These are phyloP conservation scores for Cyclotella cryptica DNA, from an alignment of 108 stramenopile genomes.

Conservation along the genomic window DNA sequence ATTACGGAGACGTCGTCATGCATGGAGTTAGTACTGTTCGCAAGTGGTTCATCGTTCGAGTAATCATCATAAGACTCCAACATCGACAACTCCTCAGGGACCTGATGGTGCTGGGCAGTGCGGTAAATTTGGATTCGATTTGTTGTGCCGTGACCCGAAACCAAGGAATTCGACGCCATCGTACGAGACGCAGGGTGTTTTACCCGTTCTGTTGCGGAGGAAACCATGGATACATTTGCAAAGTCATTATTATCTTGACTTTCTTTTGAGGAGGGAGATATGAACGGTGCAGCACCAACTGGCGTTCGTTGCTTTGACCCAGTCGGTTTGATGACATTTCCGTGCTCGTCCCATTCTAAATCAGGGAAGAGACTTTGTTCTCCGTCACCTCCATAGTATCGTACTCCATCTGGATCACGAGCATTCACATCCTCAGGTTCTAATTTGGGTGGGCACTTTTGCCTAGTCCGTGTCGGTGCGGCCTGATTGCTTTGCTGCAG, in stretches of 20 bases:
- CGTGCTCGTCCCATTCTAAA: constrained; percentile 16
- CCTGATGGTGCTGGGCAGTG: not conserved
- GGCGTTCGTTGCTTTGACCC: not conserved
- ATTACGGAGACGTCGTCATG: constrained; percentile 44
- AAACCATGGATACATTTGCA: not conserved
- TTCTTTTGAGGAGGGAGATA: not conserved
- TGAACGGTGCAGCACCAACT: not conserved
- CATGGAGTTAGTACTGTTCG: not conserved
- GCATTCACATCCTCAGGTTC: constrained; percentile 8
- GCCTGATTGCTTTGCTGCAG: not conserved
- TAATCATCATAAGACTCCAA: constrained; percentile 4
- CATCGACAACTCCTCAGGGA: constrained; percentile 7
- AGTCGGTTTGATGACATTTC: not conserved
- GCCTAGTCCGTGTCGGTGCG: not conserved
- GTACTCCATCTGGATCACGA: constrained; percentile 18
- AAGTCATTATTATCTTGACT: not conserved
- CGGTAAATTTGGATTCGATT: not conserved
- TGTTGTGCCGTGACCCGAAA: not conserved
- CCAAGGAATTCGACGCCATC: not conserved
- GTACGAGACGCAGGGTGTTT: not conserved
- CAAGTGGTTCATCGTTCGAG: not conserved
- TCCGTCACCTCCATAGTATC: constrained; percentile 11
- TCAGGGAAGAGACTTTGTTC: constrained; percentile 4
- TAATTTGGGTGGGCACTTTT: constrained; percentile 6
- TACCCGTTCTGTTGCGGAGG: not conserved